Evolutionary conservation across 306 rosid genomes (phyloP).

Genomic region (Phaseolus lunatus): DNA sequence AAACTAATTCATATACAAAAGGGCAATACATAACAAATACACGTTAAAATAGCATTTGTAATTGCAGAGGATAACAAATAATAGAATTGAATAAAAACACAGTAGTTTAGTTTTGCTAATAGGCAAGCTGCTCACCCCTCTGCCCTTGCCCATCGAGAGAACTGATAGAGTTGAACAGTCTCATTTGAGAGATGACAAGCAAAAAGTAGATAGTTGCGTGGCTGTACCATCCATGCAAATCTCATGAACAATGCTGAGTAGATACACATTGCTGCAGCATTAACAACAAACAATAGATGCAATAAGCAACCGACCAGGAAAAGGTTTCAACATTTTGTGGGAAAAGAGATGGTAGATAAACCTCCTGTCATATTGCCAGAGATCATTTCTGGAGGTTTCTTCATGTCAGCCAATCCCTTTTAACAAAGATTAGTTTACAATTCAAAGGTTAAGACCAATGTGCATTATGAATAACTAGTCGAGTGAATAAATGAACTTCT

Average conservation of each 20-base stretch:
- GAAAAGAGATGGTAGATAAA: conserved; percentile 35
- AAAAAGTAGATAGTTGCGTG: conserved; percentile 73
- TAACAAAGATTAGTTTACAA: conserved; percentile 13
- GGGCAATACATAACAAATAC: conserved; percentile 7
- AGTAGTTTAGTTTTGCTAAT: conserved; percentile 16
- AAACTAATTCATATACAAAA: background rate
- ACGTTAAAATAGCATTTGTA: conserved; percentile 6
- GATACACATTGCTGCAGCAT: conserved; percentile 72
- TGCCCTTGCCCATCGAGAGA: conserved; percentile 70
- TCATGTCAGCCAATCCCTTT: conserved; percentile 90
- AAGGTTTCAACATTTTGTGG: background rate
- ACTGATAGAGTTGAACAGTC: conserved; percentile 74
- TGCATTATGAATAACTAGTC: background rate
- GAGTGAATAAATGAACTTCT: conserved; percentile 20
- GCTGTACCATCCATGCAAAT: conserved; percentile 84
- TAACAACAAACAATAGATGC: conserved; percentile 3
- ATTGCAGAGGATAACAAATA: background rate
- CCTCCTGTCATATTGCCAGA: conserved; percentile 98
- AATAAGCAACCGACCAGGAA: conserved; percentile 23
- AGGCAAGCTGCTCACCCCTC: conserved; percentile 55
- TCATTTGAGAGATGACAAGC: conserved; percentile 74
- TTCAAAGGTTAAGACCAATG: conserved; percentile 4
- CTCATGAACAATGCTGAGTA: conserved; percentile 80
- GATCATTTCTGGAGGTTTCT: conserved; percentile 92
- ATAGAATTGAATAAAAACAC: conserved; percentile 1